Evolutionary conservation across 768 basidiomycete genomes (phyloP).

Genomic region (Mrakia hoshinonis): DNA sequence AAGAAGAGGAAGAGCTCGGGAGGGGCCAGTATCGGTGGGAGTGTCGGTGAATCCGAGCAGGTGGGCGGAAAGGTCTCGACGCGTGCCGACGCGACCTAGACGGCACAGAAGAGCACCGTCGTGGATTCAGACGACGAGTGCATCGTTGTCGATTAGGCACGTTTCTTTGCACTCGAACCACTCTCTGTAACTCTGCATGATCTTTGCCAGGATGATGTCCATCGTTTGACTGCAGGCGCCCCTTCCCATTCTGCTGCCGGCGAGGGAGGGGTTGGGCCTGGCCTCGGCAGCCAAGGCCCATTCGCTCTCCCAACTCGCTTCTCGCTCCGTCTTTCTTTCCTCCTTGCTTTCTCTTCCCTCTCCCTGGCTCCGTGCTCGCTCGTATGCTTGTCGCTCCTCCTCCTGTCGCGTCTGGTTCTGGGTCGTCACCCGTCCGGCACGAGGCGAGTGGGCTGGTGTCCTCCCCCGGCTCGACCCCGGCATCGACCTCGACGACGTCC

Average conservation of each 20-base stretch:
- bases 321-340: too few species aligned
- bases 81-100: too few species aligned
- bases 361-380: not conserved
- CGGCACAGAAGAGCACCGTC: not conserved
- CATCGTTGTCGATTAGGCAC: not conserved
- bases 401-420: too few species aligned
- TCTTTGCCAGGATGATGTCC: not conserved
- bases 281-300: too few species aligned
- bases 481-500: not conserved
- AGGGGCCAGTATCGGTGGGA: not conserved
- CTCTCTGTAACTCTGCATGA: not conserved
- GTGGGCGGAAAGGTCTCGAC: not conserved
- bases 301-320: too few species aligned
- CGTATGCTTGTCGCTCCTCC: not conserved
- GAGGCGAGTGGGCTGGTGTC: too few species aligned
- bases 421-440: too few species aligned
- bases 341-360: not conserved
- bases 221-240: not conserved
- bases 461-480: not conserved
- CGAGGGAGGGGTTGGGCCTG: too few species aligned
- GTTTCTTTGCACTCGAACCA: not conserved
- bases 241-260: too few species aligned
- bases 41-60: not conserved
- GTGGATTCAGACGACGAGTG: conserved; percentile 1
- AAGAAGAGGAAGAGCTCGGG: conserved; percentile 12